A percentile compares a stretch with the other conserved stretches of the same genome.
phyloP scores from a whole-genome alignment of 2,329 filamentous ascomycete genomes.

The Chrysoporthe cubensis region DNA sequence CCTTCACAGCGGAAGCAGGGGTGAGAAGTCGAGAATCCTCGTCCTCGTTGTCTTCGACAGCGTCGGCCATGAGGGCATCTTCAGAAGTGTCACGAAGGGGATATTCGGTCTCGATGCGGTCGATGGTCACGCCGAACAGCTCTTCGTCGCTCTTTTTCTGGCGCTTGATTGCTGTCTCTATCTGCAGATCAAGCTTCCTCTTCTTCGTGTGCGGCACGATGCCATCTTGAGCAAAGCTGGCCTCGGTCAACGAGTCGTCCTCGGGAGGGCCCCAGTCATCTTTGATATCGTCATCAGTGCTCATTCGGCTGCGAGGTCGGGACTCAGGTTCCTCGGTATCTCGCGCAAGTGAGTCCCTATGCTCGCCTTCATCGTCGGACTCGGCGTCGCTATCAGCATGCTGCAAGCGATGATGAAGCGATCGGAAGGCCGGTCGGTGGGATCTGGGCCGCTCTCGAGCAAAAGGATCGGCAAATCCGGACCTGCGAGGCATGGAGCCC shows the following conservation, averaged over 20 bases:
- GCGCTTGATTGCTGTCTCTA: conserved; percentile 74
- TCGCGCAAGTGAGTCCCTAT: conserved; percentile 61
- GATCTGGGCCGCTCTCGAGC: conserved; percentile 65
- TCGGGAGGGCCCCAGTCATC: conserved; percentile 58
- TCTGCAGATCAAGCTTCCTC: conserved; percentile 72
- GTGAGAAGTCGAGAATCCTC: conserved; percentile 52
- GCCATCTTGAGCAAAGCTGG: conserved; percentile 68
- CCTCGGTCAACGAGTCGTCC: conserved; percentile 72
- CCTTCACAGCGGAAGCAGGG: conserved; percentile 48
- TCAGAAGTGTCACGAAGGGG: conserved; percentile 52
- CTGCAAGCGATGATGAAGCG: conserved; percentile 79
- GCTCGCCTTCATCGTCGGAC: conserved; percentile 79
- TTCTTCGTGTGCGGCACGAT: conserved; percentile 59
- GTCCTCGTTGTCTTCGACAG: conserved; percentile 51
- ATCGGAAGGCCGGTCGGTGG: conserved; percentile 67
- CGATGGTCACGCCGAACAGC: conserved; percentile 68
- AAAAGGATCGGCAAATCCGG: conserved; percentile 69
- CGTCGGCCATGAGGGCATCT: conserved; percentile 52
- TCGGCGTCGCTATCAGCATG: conserved; percentile 76
- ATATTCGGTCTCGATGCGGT: conserved; percentile 55
- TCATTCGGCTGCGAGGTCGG: conserved; percentile 75
- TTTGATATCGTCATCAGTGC: conserved; percentile 61
- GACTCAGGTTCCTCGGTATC: conserved; percentile 89
- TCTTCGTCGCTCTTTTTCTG: conserved; percentile 81
- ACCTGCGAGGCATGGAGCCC: conserved; percentile 60